Evolutionary conservation across 2,329 filamentous ascomycete genomes (phyloP).

Genomic region (Epichloe gansuensis): DNA sequence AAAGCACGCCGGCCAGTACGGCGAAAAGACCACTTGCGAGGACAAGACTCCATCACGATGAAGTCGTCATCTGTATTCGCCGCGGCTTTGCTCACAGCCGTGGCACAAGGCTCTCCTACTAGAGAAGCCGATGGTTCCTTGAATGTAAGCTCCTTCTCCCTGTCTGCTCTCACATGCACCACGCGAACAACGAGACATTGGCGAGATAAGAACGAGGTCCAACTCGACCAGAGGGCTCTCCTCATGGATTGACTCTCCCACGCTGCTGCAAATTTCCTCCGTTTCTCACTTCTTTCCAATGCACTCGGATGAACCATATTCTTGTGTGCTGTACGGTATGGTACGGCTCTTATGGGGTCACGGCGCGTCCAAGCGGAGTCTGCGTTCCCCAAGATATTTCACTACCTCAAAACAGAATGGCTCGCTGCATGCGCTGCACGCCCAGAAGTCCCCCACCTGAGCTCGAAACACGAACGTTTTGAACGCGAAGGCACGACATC

Average conservation of each 20-base stretch:
- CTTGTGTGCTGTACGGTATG: neutral
- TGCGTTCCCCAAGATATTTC: neutral
- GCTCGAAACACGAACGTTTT: neutral
- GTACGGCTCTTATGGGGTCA: neutral
- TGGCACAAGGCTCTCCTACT: constrained; percentile 13
- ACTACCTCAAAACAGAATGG: neutral
- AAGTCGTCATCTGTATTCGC: constrained; percentile 21
- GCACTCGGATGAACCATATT: neutral
- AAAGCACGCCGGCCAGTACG: neutral
- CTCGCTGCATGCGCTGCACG: neutral
- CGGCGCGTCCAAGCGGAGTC: neutral
- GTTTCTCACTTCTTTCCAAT: too few species aligned
- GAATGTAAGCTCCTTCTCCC: constrained; percentile 1
- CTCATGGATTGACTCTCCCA: too few species aligned
- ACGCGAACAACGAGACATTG: neutral
- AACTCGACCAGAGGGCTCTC: too few species aligned
- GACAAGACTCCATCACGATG: constrained; percentile 14
- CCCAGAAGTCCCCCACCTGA: neutral
- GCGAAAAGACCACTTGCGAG: neutral
- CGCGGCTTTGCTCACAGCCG: constrained; percentile 19
- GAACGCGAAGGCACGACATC: neutral
- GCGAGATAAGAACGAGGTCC: too few species aligned
- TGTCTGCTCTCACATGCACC: neutral
- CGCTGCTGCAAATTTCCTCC: too few species aligned
- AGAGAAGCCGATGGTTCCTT: neutral